Evolutionary conservation across 345 rosid species (phyloP).

Genomic region (Turritis glabra): DNA sequence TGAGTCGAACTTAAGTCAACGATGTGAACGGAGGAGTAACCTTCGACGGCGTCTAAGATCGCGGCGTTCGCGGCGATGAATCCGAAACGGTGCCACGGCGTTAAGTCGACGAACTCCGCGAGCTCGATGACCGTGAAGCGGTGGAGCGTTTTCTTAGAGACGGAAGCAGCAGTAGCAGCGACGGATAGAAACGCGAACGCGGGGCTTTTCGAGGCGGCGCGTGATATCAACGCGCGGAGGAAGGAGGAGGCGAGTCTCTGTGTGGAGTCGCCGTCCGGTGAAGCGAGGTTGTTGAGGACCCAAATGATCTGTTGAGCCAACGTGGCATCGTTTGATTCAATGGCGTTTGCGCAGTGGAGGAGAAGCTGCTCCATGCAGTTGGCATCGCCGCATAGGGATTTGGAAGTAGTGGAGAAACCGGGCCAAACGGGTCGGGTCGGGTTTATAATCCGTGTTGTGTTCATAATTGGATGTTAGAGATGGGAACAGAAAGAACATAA

Average conservation of each 20-base stretch:
- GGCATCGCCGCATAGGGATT: conserved; percentile 62
- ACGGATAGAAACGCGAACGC: conserved; percentile 44
- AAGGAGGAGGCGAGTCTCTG: conserved; percentile 73
- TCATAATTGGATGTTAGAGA: conserved; percentile 38
- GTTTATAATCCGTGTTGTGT: conserved; percentile 45
- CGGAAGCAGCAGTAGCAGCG: conserved; percentile 22
- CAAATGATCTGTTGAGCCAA: conserved; percentile 87
- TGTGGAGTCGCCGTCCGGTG: conserved; percentile 82
- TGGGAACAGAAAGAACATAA: conserved; percentile 19
- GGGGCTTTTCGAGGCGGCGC: conserved; percentile 64
- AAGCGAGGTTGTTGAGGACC: conserved; percentile 87
- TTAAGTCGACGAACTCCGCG: conserved; percentile 79
- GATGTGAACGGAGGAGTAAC: conserved; percentile 68
- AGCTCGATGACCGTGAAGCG: conserved; percentile 79
- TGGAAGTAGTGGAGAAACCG: conserved; percentile 50
- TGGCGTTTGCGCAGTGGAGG: conserved; percentile 87
- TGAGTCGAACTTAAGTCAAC: conserved; percentile 83
- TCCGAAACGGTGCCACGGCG: conserved; percentile 97
- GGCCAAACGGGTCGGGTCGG: conserved; percentile 65
- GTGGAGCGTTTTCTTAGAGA: conserved; percentile 42
- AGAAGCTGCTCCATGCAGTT: conserved; percentile 88
- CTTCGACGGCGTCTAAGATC: conserved; percentile 73
- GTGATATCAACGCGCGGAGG: conserved; percentile 76
- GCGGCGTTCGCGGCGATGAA: conserved; percentile 87
- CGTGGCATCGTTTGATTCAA: conserved; percentile 77